Base-by-base conservation (phyloP, 768 basidiomycete species). In the Chalciporus chontae region DNA sequence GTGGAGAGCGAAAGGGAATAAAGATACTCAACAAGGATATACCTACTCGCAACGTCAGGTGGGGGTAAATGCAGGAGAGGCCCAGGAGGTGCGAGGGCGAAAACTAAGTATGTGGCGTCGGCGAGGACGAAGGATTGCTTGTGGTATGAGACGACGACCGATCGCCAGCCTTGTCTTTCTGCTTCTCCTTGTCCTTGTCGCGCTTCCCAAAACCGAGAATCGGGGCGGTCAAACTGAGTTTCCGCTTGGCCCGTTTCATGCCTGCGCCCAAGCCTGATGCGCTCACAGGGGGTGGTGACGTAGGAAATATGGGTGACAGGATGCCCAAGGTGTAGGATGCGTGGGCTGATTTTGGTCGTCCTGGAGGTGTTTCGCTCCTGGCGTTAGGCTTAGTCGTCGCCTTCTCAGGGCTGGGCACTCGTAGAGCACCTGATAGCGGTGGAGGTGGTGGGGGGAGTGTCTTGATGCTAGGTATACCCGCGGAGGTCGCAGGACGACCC, bases 191-290 rank as follows among this genome's bases (percentile, higher is more conserved):
- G 29, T 71, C 63, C 64, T 69, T 81, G 47, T 83, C 78, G 63
- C 77, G 65, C 74, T 76, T 70, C 74, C 78, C 61, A 54, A 87
- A 78, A 43, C 70, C 72, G 2, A 78, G 69, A 56, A 81, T 79
- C 43, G 83, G 80, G 43, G 78, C 74, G 19, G 77, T 77, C 49
- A 89, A 64, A 63, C 87, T 90, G 67, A 90, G 66, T 70, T 90
- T 89, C 48, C 85, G 73, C 59, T 71, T 76, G 51, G 79, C 71
- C 37, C 47, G 47, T 27, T 70, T 78, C 49, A 69, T 53, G n/a
- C 34, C 34, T 6, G 34, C 15, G 5, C 34, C 34, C 7, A 60
- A 49, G 38, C 48, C 57, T 17, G 59, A 49, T 19, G 47, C 53
- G 36, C 60, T 63, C 48, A 47, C 61, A 8, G 56, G 53, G 2